These are phyloP conservation scores for Albizia julibrissin DNA, from an alignment of 306 rosid genomes.

Conservation along the genomic window DNA sequence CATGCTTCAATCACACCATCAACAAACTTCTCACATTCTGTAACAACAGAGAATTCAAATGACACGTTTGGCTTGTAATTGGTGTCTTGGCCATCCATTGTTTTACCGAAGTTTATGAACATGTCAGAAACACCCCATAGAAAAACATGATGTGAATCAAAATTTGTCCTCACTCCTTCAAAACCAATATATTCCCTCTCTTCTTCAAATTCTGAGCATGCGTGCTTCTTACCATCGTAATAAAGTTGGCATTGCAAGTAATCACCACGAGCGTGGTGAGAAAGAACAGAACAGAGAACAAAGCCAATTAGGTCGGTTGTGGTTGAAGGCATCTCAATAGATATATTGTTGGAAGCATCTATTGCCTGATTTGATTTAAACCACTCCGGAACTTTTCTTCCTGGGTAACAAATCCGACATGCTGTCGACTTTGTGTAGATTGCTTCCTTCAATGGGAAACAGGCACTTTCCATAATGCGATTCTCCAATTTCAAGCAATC, in stretches of 20 bases:
- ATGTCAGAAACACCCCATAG: background rate
- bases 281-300: background rate
- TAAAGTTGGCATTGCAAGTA: background rate
- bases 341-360: background rate
- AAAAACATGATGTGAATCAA: background rate
- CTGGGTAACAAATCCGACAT: background rate
- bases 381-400: background rate
- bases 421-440: background rate
- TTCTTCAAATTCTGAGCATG: rapidly evolving
- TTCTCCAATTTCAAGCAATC: background rate
- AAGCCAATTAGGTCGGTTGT: background rate
- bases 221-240: background rate
- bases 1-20: background rate
- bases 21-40: too few relatives aligned
- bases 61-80: background rate
- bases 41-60: background rate
- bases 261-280: rapidly evolving
- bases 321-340: background rate
- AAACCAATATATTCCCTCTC: too few relatives aligned
- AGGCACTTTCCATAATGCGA: background rate
- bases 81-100: background rate
- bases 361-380: background rate
- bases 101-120: too few relatives aligned
- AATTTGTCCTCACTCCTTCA: rapidly evolving
- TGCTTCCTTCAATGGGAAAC: background rate